Conservation (phyloP, 1,284 basidiomycete species). For the Puccinia brachypodii region DNA sequence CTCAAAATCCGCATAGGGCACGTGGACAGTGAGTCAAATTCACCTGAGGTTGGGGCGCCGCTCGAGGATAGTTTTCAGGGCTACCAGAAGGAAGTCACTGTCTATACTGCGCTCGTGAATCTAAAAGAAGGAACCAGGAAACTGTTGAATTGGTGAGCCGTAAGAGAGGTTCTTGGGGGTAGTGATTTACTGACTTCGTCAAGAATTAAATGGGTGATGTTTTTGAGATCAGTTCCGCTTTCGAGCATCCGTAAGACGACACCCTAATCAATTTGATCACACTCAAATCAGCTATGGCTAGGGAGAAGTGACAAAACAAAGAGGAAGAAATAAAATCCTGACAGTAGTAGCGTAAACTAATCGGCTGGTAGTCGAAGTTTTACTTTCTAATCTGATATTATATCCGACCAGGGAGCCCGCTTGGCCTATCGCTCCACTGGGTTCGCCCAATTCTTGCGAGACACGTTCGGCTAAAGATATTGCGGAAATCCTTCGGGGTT, state of each 20-base stretch:
- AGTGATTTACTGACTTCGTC: slow-evolving; percentile 67
- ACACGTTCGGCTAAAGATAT: slow-evolving; percentile 96
- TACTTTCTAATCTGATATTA: slow-evolving; percentile 88
- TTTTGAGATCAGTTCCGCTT: slow-evolving; percentile 79
- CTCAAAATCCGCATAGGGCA: not conserved
- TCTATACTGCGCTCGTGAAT: slow-evolving; percentile 95
- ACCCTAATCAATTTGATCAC: slow-evolving; percentile 63
- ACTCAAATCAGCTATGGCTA: not conserved
- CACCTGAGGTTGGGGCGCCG: slow-evolving; percentile 81
- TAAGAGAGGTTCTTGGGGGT: not conserved
- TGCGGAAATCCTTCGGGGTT: slow-evolving; percentile 93
- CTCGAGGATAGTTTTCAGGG: slow-evolving; percentile 81
- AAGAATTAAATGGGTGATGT: slow-evolving; percentile 85
- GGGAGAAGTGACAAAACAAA: not conserved
- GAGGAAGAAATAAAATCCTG: slow-evolving; percentile 39
- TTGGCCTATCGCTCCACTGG: slow-evolving; percentile 75
- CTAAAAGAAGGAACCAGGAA: slow-evolving; percentile 52
- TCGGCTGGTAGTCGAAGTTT: slow-evolving; percentile 52
- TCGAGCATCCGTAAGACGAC: slow-evolving; percentile 97
- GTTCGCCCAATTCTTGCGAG: slow-evolving; percentile 87
- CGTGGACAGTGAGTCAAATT: slow-evolving; percentile 48
- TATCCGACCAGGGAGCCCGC: slow-evolving; percentile 84
- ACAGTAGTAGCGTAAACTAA: slow-evolving; percentile 71
- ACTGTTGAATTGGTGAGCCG: not conserved
- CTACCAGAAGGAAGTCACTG: slow-evolving; percentile 93